Conservation (phyloP, 352 stramenopile genomes). For the Phytophthora brassicae region DNA sequence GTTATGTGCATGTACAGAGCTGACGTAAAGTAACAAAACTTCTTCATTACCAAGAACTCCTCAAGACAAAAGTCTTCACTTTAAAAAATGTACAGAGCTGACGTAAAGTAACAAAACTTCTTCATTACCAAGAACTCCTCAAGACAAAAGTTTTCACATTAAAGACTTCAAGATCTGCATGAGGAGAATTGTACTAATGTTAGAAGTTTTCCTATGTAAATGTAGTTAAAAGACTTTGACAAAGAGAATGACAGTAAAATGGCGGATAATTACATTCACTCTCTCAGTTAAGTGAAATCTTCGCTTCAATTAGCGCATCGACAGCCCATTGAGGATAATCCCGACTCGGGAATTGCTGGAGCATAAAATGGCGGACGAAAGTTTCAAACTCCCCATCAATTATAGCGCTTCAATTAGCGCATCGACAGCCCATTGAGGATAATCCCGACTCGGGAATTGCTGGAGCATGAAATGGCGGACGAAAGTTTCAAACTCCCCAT, state of each 20-base stretch:
- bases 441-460: conserved; percentile 59
- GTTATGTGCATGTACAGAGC: conserved; percentile 25
- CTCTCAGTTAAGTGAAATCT: conserved; percentile 41
- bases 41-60: conserved; percentile 32
- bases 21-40: conserved; percentile 27
- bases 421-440: conserved; percentile 72
- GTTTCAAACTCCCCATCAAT: conserved; percentile 68
- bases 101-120: conserved; percentile 28
- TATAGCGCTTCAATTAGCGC: no score
- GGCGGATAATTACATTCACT: conserved; percentile 18
- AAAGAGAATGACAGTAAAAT: conserved; percentile 27
- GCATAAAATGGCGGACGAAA: conserved; percentile 83
- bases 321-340: conserved; percentile 68
- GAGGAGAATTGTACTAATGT: conserved; percentile 23
- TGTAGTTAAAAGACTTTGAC: conserved; percentile 24
- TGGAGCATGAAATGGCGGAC: conserved; percentile 77
- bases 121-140: conserved; percentile 31
- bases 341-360: conserved; percentile 58
- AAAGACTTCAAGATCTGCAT: conserved; percentile 8
- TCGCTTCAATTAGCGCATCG: conserved; percentile 63
- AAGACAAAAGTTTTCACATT: conserved; percentile 19
- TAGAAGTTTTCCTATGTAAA: conserved; percentile 30
- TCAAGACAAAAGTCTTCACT: conserved; percentile 17
- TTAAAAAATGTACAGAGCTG: conserved; percentile 22
- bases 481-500: conserved; percentile 70